Evolutionary conservation across 1,284 basidiomycete genomes (phyloP).

Genomic region (Ustilago crameri): DNA sequence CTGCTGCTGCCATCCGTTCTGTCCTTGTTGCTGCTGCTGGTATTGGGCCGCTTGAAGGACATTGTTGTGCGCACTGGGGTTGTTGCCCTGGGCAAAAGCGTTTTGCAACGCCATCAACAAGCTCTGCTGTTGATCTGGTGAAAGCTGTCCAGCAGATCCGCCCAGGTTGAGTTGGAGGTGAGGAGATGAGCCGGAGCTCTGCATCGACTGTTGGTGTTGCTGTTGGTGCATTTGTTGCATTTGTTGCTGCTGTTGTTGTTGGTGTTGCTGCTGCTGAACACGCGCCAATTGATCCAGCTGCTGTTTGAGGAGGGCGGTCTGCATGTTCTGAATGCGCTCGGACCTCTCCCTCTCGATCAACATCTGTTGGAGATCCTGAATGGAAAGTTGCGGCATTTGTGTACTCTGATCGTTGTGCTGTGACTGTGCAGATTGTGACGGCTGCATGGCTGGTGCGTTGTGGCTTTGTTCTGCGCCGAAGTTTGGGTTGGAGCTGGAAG

Average conservation of each 20-base stretch:
- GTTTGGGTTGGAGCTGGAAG: slow-evolving; percentile 18
- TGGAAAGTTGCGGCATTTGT: slow-evolving; percentile 37
- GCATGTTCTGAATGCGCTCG: slow-evolving; percentile 59
- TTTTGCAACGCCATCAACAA: slow-evolving; percentile 42
- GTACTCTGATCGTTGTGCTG: slow-evolving; percentile 12
- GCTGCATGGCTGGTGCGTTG: slow-evolving; percentile 7
- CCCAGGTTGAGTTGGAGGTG: slow-evolving; percentile 27
- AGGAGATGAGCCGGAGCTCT: slow-evolving; percentile 4
- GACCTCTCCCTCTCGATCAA: slow-evolving; percentile 55
- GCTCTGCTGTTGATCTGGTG: slow-evolving; percentile 43
- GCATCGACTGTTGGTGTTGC: no score
- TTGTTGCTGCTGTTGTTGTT: slow-evolving; percentile 10
- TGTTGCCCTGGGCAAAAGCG: slow-evolving; percentile 44
- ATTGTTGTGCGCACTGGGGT: slow-evolving; percentile 39
- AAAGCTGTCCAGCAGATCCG: slow-evolving; percentile 29
- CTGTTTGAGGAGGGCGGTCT: slow-evolving; percentile 58
- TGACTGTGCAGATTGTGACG: slow-evolving; percentile 20
- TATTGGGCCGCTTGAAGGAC: slow-evolving; percentile 33
- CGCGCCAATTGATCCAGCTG: slow-evolving; percentile 58
- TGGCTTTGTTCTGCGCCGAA: slow-evolving; percentile 5
- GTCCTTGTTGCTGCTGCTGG: slow-evolving; percentile 13
- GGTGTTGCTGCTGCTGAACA: slow-evolving; percentile 23
- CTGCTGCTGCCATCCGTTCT: slow-evolving; percentile 32
- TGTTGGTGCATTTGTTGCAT: slow-evolving; percentile 12
- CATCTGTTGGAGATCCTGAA: slow-evolving; percentile 50